These are phyloP conservation scores for Chlorella sp. DNA, from an alignment of 139 green algal genomes.

Conservation along the genomic window DNA sequence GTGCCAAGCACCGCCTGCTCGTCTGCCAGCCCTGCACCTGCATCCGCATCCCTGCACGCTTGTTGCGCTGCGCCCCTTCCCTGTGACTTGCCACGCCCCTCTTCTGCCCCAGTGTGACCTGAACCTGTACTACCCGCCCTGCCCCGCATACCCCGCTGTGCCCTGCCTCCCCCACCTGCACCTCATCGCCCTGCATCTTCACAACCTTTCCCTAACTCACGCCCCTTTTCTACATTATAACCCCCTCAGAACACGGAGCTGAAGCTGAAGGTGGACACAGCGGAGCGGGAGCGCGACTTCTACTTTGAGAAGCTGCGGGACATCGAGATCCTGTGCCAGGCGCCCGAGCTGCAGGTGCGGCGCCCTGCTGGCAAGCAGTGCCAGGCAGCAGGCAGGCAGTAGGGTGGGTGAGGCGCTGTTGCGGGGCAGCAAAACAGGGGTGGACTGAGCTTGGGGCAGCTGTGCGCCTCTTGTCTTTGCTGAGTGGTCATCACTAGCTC, in stretches of 20 bases:
- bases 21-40: too few species aligned
- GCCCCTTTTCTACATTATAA: not conserved
- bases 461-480: not conserved
- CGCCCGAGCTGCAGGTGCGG: constrained; percentile 59
- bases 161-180: not conserved
- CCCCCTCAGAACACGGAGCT: constrained; percentile 63
- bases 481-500: too few species aligned
- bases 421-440: not conserved
- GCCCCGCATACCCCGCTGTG: not conserved
- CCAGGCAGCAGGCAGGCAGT: not conserved
- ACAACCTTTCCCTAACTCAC: not conserved
- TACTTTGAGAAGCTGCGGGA: constrained; percentile 98
- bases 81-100: too few species aligned
- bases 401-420: not conserved
- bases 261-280: constrained; percentile 82
- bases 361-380: too few species aligned
- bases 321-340: constrained; percentile 98
- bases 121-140: too few species aligned
- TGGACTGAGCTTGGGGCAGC: not conserved
- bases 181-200: not conserved
- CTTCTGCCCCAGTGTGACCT: too few species aligned
- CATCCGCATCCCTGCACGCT: not conserved
- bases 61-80: too few species aligned
- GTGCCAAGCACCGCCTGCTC: not conserved
- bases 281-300: constrained; percentile 89